Evolutionary conservation across 805 yeast genomes (phyloP).

Genomic region (Barnettozyma sucrosica): DNA sequence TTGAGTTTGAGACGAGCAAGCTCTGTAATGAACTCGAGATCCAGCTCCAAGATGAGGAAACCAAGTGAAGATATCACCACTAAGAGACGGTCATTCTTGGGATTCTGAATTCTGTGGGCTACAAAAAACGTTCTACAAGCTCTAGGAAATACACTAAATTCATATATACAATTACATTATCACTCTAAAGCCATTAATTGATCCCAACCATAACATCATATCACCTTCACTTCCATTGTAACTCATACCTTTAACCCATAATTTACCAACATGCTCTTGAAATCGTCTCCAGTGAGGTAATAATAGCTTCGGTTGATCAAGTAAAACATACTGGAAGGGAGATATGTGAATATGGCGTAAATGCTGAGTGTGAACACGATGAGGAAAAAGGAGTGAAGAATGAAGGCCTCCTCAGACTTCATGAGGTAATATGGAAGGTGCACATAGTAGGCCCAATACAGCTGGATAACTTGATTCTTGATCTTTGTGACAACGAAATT

Average conservation of each 20-base stretch:
- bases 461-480: conserved; percentile 26
- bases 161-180: neutral
- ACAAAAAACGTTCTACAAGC: neutral
- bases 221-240: neutral
- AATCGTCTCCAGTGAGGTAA: conserved; percentile 31
- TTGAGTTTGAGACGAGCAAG: conserved; percentile 13
- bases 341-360: conserved; percentile 32
- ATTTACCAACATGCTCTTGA: conserved; percentile 16
- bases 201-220: neutral
- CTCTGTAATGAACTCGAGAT: conserved; percentile 11
- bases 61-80: conserved; percentile 5
- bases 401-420: conserved; percentile 37
- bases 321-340: conserved; percentile 24
- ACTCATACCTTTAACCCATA: conserved; percentile 11
- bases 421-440: conserved; percentile 40
- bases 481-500: conserved; percentile 23
- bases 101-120: conserved; percentile 10
- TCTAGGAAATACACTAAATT: neutral
- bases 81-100: conserved; percentile 17
- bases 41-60: conserved; percentile 7
- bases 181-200: neutral
- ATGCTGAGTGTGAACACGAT: conserved; percentile 32
- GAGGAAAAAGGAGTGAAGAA: conserved; percentile 34
- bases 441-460: conserved; percentile 40
- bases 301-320: conserved; percentile 26